Base-by-base conservation (phyloP, 2,329 filamentous ascomycete species). In the Fusarium newnesense region DNA sequence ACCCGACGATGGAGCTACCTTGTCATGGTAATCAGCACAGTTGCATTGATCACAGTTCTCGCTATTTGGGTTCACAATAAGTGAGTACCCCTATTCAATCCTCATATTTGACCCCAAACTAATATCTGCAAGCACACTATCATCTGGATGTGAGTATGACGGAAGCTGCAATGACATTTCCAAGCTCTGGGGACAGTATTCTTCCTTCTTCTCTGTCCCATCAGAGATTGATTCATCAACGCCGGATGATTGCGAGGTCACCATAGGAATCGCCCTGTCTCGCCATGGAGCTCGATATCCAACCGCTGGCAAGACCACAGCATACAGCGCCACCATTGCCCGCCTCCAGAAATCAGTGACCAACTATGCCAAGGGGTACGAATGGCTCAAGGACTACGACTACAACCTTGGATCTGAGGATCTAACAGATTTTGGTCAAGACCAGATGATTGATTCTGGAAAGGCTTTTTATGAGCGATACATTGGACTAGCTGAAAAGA, bases 281-380 rank as follows among this genome's bases (percentile, higher is more conserved):
- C 91, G 95, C 5, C 95, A 98, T 80, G 95, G 95, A 53, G 93
- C 94, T 42, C 89, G 95, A 59, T 93, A 94, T 79, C 95, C 95
- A 2, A 97, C 95, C 0, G 78, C 83, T 16, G 84, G 85, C 73
- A 97, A 95, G 84, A 89, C 91, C 2, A 79, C 80, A 16, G 79
- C 81, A 11, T 97, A 97, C 82, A 87, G 85, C 43, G 81, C 84
- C 9, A 86, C 93, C 13, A 85, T 97, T 60, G 80, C 86, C 34
- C 88, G 88, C 53, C 92, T 98, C 69, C 90, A 95, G 68, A 80
- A 80, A 49, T 80, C 77, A 42, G 85, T 85, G 15, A 87, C 85
- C 4, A 82, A 85, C 26, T 96, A 93, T 78, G 87, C 87, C 12
- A 84, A 85, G 39, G 87, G 88, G 32, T 94, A 90, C 77, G 86